These are phyloP conservation scores for Caryopteris hybrid DNA, from an alignment of 305 asterid species.

Conservation along the genomic window DNA sequence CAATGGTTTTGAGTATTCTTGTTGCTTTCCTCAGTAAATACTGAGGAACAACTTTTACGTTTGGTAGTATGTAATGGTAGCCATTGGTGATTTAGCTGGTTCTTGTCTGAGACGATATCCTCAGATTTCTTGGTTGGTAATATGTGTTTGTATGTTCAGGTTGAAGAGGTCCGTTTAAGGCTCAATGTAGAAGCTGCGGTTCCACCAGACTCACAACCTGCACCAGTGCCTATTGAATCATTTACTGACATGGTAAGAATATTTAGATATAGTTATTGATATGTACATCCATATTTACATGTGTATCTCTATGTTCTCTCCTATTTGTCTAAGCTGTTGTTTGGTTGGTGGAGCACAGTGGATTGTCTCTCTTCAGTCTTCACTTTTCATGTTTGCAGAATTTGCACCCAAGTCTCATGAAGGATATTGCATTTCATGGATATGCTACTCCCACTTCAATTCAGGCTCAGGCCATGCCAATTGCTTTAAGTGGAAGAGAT, in stretches of 20 bases:
- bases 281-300: background rate
- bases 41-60: background rate
- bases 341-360: background rate
- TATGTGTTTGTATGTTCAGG: conserved; percentile 35
- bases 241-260: conserved; percentile 69
- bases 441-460: conserved; percentile 83
- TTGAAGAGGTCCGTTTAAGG: conserved; percentile 72
- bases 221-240: conserved; percentile 89
- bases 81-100: background rate
- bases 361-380: conserved; percentile 14
- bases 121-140: background rate
- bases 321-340: background rate
- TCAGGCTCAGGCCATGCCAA: conserved; percentile 94
- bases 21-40: background rate
- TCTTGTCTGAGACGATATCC: background rate
- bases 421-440: conserved; percentile 74
- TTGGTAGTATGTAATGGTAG: background rate
- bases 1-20: background rate
- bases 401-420: conserved; percentile 67
- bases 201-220: conserved; percentile 54
- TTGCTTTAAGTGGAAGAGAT: conserved; percentile 87
- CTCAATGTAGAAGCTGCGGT: conserved; percentile 77
- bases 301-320: background rate
- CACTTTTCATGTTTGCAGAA: conserved; percentile 40
- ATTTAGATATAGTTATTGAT: background rate